Conservation (phyloP, 805 yeast genomes). For the Starmerella bacillaris region DNA sequence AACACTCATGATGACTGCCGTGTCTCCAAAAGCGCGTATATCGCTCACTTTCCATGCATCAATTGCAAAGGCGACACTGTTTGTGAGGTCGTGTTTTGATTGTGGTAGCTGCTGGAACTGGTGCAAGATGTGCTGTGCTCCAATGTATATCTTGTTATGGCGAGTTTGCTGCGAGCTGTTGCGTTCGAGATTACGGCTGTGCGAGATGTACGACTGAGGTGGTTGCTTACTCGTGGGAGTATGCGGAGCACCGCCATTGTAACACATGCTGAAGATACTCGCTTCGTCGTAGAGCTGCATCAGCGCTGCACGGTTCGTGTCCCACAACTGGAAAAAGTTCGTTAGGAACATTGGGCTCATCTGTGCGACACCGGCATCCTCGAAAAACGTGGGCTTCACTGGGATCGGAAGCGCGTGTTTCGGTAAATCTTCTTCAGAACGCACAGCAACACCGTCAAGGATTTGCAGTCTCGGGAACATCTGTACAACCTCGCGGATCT, state of each 20-base stretch:
- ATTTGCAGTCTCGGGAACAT: conserved; percentile 65
- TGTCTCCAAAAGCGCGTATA: conserved; percentile 42
- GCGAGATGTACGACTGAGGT: neutral
- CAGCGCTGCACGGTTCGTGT: conserved; percentile 51
- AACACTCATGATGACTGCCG: conserved; percentile 57
- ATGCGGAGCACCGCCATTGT: conserved; percentile 54
- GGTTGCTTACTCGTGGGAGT: conserved; percentile 7
- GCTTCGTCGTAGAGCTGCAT: conserved; percentile 58
- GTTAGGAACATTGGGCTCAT: conserved; percentile 62
- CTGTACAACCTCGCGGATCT: conserved; percentile 36
- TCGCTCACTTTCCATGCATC: conserved; percentile 40
- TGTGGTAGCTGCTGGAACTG: conserved; percentile 56
- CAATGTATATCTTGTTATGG: conserved; percentile 41
- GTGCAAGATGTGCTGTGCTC: conserved; percentile 46
- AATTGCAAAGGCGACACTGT: conserved; percentile 52
- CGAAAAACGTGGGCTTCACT: conserved; percentile 57
- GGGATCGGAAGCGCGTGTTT: conserved; percentile 21
- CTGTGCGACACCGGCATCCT: conserved; percentile 48
- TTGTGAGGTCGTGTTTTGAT: conserved; percentile 51
- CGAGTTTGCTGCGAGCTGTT: conserved; percentile 35
- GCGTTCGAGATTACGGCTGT: conserved; percentile 38
- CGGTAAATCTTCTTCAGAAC: conserved; percentile 49
- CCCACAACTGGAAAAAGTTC: conserved; percentile 68
- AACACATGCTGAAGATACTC: conserved; percentile 69
- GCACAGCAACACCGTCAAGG: conserved; percentile 57